Evolutionary conservation across 2,329 filamentous ascomycete species (phyloP), one percentile per base, ranked within the genome.

Genomic region (Cryphonectria parasitica): DNA sequence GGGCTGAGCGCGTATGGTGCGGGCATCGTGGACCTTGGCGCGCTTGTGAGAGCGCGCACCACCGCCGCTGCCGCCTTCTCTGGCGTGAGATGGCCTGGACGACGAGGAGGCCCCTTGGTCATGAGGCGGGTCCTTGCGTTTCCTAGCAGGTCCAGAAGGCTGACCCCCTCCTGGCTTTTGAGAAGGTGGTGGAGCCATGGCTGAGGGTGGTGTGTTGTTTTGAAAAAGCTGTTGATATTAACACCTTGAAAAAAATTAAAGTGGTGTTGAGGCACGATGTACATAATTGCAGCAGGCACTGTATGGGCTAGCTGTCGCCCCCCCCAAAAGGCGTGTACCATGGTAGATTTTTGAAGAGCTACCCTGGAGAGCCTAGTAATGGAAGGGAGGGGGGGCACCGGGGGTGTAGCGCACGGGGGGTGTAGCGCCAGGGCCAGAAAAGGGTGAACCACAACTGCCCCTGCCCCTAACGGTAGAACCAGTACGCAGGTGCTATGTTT

Each of bases 1-100:
- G 22, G 82, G 80, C 75, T 88, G 86, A 25, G 83, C 80, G 54
- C 84, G 83, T 74, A 89, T 87, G 74, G 78, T 80, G 72, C 87
- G 83, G 31, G 84, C 82, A 64, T 85, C 80, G 67, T 82, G 77
- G 43, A 85, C 76, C 75, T 85, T 84, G 75, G 79, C 79, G 77
- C 85, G 83, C 75, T 86, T 87, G 72, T 65, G 75, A 70, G 74
- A 77, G 68, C 76, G 76, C 61, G 76, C 72, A 71, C 72, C 65
- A 71, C 64, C 58, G 73, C 74, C 66, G 72, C 75, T 72, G 74
- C 76, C 77, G 77, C 64, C 58, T n/a, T 56, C 25, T 45, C 34
- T n/a, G 28, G 11, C 34, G 8, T 28, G 36, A 36, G 60, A n/a
- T n/a, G n/a, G 17, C 25, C 39, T 67, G 22, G 52, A 68, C 58